phyloP scores from a whole-genome alignment of 345 rosid species.

The Psidium guajava region DNA sequence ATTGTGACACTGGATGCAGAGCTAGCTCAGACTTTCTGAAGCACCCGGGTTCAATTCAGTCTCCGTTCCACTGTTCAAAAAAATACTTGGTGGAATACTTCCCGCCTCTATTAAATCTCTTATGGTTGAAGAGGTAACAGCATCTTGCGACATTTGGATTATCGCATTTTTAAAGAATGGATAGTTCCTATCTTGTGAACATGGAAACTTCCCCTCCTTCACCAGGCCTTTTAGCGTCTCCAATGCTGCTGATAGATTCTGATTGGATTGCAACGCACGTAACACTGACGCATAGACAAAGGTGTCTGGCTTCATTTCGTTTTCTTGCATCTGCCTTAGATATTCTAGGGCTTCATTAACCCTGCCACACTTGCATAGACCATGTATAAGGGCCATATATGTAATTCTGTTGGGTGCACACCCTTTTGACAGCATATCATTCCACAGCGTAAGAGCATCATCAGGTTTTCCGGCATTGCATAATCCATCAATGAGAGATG shows the following conservation, averaged over 20 bases:
- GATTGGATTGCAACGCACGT: constrained; percentile 32
- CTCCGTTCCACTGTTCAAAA: constrained; percentile 10
- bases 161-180: constrained; percentile 31
- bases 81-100: constrained; percentile 14
- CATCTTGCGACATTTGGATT: constrained; percentile 38
- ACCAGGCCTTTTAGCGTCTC: constrained; percentile 57
- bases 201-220: constrained; percentile 36
- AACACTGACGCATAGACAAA: constrained; percentile 44
- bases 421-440: constrained; percentile 47
- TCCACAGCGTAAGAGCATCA: constrained; percentile 67
- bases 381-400: constrained; percentile 61
- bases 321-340: constrained; percentile 54
- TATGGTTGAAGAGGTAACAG: constrained; percentile 33
- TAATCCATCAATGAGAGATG: constrained; percentile 63
- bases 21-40: background rate
- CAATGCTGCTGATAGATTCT: constrained; percentile 31
- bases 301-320: constrained; percentile 54
- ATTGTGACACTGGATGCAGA: background rate
- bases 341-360: constrained; percentile 40
- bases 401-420: constrained; percentile 42
- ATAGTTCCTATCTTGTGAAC: constrained; percentile 34
- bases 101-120: constrained; percentile 35
- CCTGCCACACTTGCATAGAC: constrained; percentile 73
- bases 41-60: background rate
- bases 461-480: constrained; percentile 56